These are phyloP conservation scores for Cydonia oblonga DNA, from an alignment of 331 rosid species.

Conservation along the genomic window DNA sequence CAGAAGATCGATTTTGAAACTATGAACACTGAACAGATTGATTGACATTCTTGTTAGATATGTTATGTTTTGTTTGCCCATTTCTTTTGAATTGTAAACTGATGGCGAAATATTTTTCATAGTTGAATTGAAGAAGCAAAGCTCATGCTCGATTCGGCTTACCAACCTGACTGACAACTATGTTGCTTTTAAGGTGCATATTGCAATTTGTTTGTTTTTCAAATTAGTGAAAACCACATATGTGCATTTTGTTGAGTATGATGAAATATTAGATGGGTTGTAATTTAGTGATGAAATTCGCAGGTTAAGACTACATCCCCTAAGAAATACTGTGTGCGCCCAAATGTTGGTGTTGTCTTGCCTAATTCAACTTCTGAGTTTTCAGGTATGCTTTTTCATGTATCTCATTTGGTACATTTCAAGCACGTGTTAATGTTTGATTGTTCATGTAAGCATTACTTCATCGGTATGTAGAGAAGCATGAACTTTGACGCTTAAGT, in stretches of 20 bases:
- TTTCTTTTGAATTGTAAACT: neutral
- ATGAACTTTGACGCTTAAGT: neutral
- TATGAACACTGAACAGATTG: neutral
- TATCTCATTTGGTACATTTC: neutral
- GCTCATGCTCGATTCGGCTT: conserved; percentile 57
- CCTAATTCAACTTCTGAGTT: conserved; percentile 59
- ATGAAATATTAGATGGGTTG: neutral
- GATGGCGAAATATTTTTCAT: conserved; percentile 4
- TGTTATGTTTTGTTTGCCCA: neutral
- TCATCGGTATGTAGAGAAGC: neutral
- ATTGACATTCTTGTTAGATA: neutral
- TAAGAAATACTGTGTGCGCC: conserved; percentile 75
- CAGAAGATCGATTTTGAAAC: neutral
- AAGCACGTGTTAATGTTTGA: neutral
- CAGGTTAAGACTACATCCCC: conserved; percentile 97
- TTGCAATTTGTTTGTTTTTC: neutral
- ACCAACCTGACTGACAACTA: conserved; percentile 42
- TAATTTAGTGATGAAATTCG: conserved; percentile 11
- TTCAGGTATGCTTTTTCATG: conserved; percentile 38
- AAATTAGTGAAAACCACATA: neutral
- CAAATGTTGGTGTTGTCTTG: conserved; percentile 69
- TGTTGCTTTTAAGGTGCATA: conserved; percentile 58
- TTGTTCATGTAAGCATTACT: neutral
- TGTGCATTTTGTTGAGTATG: neutral
- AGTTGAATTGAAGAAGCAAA: conserved; percentile 87